Base-by-base conservation (phyloP, 148 eudicot genomes). In the Camellia japonica region DNA sequence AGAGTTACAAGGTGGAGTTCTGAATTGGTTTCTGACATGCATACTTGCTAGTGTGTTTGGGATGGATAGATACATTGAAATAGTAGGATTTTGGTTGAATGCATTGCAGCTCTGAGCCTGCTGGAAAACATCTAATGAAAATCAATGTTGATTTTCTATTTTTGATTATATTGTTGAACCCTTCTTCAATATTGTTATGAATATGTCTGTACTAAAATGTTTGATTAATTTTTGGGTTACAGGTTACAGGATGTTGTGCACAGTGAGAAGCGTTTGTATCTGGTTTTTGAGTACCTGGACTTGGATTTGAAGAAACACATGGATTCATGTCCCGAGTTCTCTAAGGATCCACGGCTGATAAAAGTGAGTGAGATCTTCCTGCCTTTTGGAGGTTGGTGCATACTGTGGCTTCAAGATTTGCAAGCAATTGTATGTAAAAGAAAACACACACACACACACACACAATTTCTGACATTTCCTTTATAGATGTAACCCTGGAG, bases 191-290 rank as follows among this genome's bases (percentile, higher is more conserved):
- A n/a, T 7, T 30, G 4, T 16, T 18, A n/a, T 44, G 38, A 3
- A 15, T 44, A 19, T 20, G 16, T 69, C 43, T 54, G 12, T 68
- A 20, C 18, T 62, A 66, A 61, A 3, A 49, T 71, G 16, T 15
- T 62, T 62, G 63, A 72, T 30, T 41, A 20, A 11, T 42, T 56
- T 67, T 75, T 64, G 73, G 52, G 54, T 83, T 71, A 76, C 89
- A 95, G 98, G 91, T 86, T 95, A 85, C 90, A 90, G 83, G 98
- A 95, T 86, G 98, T 95, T 7, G 95, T 93, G 66, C 98, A 95
- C 89, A 89, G 91, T 82, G 98, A 95, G 80, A 93, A 93, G 87
- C 88, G 98, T 62, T 61, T 95, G 30, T 95, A 93, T 87, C 87
- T 95, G 83, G 98, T 95, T 60, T 95, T 95, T 87, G 98, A 95